Percentiles rank a stretch among this genome's conserved stretches.
phyloP scores from a whole-genome alignment of 768 basidiomycete genomes.

The Boletus tomentosulus region DNA sequence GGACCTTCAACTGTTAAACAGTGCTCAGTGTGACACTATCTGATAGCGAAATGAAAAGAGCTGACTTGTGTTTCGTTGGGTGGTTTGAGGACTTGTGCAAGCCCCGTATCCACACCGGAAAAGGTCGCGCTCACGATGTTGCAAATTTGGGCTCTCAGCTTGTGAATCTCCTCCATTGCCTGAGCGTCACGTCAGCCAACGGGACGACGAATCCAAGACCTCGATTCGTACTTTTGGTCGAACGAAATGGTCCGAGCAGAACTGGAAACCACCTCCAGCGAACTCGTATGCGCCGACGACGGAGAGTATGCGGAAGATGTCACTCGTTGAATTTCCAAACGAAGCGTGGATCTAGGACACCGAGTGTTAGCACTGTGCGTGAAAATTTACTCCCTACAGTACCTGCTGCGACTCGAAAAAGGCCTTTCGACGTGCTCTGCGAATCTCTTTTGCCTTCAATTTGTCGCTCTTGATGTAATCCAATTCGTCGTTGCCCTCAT shows the following conservation, averaged over 20 bases:
- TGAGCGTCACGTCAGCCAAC: slow-evolving; percentile 28
- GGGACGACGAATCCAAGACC: neutral
- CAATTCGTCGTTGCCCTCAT: slow-evolving; percentile 37
- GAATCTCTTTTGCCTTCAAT: slow-evolving; percentile 50
- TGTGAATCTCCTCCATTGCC: slow-evolving; percentile 99
- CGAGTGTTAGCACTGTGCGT: neutral
- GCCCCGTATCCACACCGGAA: slow-evolving; percentile 54
- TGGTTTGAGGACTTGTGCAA: slow-evolving; percentile 63
- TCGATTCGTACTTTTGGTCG: slow-evolving; percentile 64
- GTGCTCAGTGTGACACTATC: slow-evolving; percentile 1
- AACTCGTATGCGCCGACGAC: slow-evolving; percentile 98
- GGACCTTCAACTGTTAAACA: slow-evolving; percentile 69
- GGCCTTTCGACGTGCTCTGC: slow-evolving; percentile 60
- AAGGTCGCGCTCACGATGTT: slow-evolving; percentile 81
- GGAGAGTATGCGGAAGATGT: slow-evolving; percentile 82
- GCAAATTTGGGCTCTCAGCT: slow-evolving; percentile 84
- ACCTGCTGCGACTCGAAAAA: slow-evolving; percentile 86
- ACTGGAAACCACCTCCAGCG: slow-evolving; percentile 71
- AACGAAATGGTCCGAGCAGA: slow-evolving; percentile 89
- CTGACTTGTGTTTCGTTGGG: slow-evolving; percentile 75
- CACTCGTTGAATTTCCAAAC: slow-evolving; percentile 77
- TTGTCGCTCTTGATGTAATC: slow-evolving; percentile 45
- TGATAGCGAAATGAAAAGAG: neutral
- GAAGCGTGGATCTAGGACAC: slow-evolving; percentile 62
- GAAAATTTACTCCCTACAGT: slow-evolving; percentile 14